Evolutionary conservation across 371 early-diverging fungal genomes (phyloP), one percentile per base, ranked within the genome.

Genomic region (Quaeritorhiza haematococci): DNA sequence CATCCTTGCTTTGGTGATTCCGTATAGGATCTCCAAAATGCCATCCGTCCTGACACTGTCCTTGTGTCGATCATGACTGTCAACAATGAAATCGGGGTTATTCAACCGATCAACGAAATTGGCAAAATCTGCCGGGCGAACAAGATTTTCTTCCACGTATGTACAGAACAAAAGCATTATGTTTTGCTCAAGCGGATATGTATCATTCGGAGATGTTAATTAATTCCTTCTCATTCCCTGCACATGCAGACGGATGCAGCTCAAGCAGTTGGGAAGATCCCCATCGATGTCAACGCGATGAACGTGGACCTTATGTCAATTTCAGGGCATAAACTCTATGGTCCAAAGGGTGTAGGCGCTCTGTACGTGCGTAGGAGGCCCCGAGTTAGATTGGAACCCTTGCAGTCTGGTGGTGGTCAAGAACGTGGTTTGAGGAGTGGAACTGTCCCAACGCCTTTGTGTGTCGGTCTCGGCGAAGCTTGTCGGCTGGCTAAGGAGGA

Each of bases 51-150:
- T 8, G 69, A 92, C 41, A 99, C 99, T 3, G 80, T 84, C 5
- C 67, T 99, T 47, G 95, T 98, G 32, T 96, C 96, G 13, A 83
- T 99, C 61, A 98, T 98, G 98, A 82, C 96, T 7, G 95, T 99
- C 43, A 99, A 99, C 75, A 99, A 98, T 72, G 99, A 99, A 76
- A 98, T 99, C 69, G 99, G 99, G 55, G 93, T 94, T 17, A 87
- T 98, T 49, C 96, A 98, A 69, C 96, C 98, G n/a, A 66, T 99
- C 57, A 84, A 78, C 53, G 96, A 94, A 62, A 98, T 99, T 74
- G 99, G 75, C n/a, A 74, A 79, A 47, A 67, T 97, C 33, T 95
- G 96, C 73, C 85, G 90, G 21, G 77, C 80, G 24, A 84, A 85
- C 55, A 92, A 93, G 68, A 75, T 97, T 34, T 96, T 94, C 62